phyloP scores from a whole-genome alignment of 2,329 filamentous ascomycete genomes.

The Fusarium sp. region DNA sequence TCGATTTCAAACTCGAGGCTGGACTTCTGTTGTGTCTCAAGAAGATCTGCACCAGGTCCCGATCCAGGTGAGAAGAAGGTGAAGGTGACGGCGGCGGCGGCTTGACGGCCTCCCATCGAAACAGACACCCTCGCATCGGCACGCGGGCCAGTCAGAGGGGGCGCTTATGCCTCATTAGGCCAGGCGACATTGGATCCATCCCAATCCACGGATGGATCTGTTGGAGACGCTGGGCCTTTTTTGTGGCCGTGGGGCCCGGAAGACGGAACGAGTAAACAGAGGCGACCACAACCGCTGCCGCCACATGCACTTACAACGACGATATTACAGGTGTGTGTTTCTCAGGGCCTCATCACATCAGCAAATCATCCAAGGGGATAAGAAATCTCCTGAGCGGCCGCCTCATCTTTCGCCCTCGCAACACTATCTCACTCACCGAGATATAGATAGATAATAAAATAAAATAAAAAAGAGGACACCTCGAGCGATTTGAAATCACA shows the following conservation, averaged over 20 bases:
- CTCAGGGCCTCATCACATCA: background rate
- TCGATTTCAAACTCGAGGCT: background rate
- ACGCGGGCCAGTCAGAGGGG: constrained; percentile 10
- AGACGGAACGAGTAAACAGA: background rate
- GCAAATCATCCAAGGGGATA: background rate
- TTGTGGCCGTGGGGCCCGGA: background rate
- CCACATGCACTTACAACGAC: constrained; percentile 3
- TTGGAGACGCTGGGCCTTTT: constrained; percentile 1
- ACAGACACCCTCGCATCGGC: background rate
- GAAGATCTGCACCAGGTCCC: background rate
- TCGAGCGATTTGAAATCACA: constrained; percentile 10
- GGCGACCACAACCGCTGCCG: background rate
- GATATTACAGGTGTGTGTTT: background rate
- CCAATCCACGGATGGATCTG: background rate
- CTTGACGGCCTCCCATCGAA: background rate
- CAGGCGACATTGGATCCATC: constrained; percentile 7
- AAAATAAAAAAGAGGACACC: background rate
- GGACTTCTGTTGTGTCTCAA: background rate
- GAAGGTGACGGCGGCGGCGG: background rate
- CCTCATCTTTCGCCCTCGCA: background rate
- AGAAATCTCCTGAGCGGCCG: constrained; percentile 3
- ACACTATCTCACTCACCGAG: background rate
- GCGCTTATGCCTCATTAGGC: constrained; percentile 13
- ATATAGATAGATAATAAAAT: background rate
- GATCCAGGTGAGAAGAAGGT: background rate